Evolutionary conservation across 164 flowering plant species (phyloP).

Genomic region (Kalanchoe fedtschenkoi): DNA sequence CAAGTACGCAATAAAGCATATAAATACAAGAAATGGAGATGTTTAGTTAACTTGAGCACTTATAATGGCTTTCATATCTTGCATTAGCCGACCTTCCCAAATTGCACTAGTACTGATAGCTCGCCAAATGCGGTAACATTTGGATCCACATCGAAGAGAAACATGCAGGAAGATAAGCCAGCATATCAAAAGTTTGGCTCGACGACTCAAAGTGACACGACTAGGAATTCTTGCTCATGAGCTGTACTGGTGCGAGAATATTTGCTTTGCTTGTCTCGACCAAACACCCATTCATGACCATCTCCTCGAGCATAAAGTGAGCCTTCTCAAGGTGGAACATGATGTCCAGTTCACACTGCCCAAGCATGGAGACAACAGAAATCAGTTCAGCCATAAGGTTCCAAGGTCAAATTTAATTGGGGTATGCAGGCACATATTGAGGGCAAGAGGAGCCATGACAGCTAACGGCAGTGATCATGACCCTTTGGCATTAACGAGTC

Average conservation of each 20-base stretch:
- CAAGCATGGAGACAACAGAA: background rate
- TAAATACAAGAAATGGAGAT: no score
- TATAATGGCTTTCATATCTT: no score
- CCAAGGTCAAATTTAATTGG: background rate
- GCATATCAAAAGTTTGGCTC: background rate
- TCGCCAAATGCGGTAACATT: no score
- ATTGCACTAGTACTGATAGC: no score
- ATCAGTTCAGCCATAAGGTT: background rate
- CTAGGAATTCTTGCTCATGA: constrained; percentile 79
- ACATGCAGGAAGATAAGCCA: background rate
- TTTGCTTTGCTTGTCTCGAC: constrained; percentile 91
- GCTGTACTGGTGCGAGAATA: constrained; percentile 73
- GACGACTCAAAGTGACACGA: background rate
- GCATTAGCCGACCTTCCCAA: no score
- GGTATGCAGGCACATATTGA: background rate
- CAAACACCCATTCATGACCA: constrained; percentile 97
- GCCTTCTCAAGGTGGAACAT: constrained; percentile 99
- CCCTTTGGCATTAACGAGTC: no score
- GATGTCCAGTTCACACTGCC: constrained; percentile 96
- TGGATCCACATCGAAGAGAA: background rate
- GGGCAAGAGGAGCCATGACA: background rate
- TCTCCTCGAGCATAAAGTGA: constrained; percentile 98
- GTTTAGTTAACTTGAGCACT: no score
- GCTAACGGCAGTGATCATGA: no score
- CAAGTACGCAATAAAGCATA: no score